Evolutionary conservation across 768 basidiomycete species (phyloP).

Genomic region (Pisolithus microcarpus): DNA sequence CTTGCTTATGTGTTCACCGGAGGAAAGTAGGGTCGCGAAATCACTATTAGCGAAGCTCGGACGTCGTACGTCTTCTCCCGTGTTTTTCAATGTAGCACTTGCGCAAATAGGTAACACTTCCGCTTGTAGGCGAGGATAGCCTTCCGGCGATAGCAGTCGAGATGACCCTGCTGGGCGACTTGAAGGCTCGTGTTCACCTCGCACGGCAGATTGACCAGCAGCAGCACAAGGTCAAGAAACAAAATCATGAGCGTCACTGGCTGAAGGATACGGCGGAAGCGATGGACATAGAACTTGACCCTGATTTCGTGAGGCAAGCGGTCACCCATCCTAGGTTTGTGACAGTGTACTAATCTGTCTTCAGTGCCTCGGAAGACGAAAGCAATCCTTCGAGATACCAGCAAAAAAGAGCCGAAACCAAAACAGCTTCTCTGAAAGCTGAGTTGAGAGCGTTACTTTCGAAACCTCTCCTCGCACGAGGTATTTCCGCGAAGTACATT

Average conservation of each 20-base stretch:
- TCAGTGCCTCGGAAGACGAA: slow-evolving; percentile 48
- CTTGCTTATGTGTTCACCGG: slow-evolving; percentile 83
- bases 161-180: slow-evolving; percentile 71
- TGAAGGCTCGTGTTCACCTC: slow-evolving; percentile 75
- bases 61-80: slow-evolving; percentile 47
- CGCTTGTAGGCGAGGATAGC: slow-evolving; percentile 49
- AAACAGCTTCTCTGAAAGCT: slow-evolving; percentile 56
- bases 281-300: slow-evolving; percentile 90
- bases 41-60: slow-evolving; percentile 67
- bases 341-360: background rate
- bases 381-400: slow-evolving; percentile 40
- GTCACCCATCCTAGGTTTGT: slow-evolving; percentile 2
- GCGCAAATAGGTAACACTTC: slow-evolving; percentile 2
- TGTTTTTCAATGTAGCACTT: background rate
- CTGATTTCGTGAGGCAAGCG: slow-evolving; percentile 57
- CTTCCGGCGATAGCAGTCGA: slow-evolving; percentile 78
- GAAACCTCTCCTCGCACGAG: slow-evolving; percentile 75
- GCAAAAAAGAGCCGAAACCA: slow-evolving; percentile 40
- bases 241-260: slow-evolving; percentile 88
- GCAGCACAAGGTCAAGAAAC: slow-evolving; percentile 82
- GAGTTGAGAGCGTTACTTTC: slow-evolving; percentile 67
- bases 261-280: slow-evolving; percentile 83
- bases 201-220: slow-evolving; percentile 80
- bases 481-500: slow-evolving; percentile 79
- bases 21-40: slow-evolving; percentile 70